phyloP scores from a whole-genome alignment of 2,329 filamentous ascomycete genomes.

The Botrytis fabae region DNA sequence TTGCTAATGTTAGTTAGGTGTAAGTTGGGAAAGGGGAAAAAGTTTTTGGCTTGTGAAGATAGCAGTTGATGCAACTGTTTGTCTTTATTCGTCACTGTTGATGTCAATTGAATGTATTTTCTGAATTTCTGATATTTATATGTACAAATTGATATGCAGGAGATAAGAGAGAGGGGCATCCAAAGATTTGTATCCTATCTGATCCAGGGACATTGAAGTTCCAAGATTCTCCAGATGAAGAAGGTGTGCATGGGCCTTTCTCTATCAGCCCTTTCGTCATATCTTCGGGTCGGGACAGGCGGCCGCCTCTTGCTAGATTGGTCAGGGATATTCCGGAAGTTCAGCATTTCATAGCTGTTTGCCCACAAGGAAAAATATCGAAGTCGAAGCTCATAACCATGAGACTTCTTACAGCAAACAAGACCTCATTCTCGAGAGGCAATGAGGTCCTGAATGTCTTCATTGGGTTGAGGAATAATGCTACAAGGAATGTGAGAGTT shows the following conservation, averaged over 20 bases:
- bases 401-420: constrained; percentile 31
- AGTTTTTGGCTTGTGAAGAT: constrained; percentile 11
- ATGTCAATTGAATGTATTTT: not conserved
- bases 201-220: constrained; percentile 1
- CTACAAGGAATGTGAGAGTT: constrained; percentile 26
- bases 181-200: not conserved
- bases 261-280: constrained; percentile 7
- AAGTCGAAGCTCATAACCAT: constrained; percentile 26
- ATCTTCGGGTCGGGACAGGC: not conserved
- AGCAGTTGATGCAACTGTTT: constrained; percentile 4
- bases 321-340: not conserved
- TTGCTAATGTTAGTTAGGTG: not conserved
- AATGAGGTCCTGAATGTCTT: constrained; percentile 25
- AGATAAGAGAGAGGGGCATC: not conserved
- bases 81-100: not conserved
- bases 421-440: constrained; percentile 27
- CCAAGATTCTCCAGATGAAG: constrained; percentile 4
- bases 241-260: not conserved
- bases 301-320: not conserved
- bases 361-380: not conserved
- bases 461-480: constrained; percentile 31
- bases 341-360: not conserved
- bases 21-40: not conserved
- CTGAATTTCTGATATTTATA: not conserved
- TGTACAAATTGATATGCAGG: constrained; percentile 8